Percentiles rank a stretch among this genome's conserved stretches.
Conservation (phyloP, 2,329 filamentous ascomycete species). For the Diplocarpon rosae region DNA sequence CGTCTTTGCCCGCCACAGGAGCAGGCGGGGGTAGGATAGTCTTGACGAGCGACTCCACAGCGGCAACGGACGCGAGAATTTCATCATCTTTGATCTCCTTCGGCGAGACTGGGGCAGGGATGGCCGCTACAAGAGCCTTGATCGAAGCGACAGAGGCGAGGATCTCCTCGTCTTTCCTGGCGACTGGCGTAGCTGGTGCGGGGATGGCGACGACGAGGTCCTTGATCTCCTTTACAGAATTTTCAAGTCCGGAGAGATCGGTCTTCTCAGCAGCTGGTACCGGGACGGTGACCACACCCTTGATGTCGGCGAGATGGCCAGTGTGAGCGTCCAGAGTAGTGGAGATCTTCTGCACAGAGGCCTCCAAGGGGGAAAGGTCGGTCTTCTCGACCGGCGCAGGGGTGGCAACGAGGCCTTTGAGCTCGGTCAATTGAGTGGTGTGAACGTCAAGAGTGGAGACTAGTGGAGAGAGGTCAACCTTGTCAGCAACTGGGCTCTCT, state of each 20-base stretch:
- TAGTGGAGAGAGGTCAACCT: constrained; percentile 6
- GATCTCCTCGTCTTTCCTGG: constrained; percentile 11
- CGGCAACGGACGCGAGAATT: constrained; percentile 1
- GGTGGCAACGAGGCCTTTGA: constrained; percentile 8
- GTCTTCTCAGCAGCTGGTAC: constrained; percentile 5
- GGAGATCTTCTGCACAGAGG: constrained; percentile 6
- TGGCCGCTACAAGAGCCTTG: constrained; percentile 1
- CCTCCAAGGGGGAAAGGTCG: constrained; percentile 6
- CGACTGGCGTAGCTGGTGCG: background rate
- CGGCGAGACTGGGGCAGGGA: background rate
- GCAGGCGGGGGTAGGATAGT: constrained; percentile 1
- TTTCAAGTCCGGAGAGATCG: constrained; percentile 7
- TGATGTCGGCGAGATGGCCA: constrained; percentile 7
- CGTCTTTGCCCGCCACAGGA: constrained; percentile 4
- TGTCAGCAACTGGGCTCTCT: background rate
- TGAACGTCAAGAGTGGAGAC: constrained; percentile 8
- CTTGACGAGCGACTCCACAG: constrained; percentile 1
- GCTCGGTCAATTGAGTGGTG: constrained; percentile 6
- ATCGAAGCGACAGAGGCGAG: constrained; percentile 2
- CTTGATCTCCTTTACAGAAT: constrained; percentile 3
- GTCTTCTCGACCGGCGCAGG: constrained; percentile 1
- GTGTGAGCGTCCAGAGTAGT: constrained; percentile 8
- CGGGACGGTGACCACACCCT: constrained; percentile 3
- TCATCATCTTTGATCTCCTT: constrained; percentile 2
- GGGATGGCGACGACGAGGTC: constrained; percentile 2